Base-by-base conservation (phyloP, 805 yeast species). In the Cyberlindnera xishuangbannaensis region DNA sequence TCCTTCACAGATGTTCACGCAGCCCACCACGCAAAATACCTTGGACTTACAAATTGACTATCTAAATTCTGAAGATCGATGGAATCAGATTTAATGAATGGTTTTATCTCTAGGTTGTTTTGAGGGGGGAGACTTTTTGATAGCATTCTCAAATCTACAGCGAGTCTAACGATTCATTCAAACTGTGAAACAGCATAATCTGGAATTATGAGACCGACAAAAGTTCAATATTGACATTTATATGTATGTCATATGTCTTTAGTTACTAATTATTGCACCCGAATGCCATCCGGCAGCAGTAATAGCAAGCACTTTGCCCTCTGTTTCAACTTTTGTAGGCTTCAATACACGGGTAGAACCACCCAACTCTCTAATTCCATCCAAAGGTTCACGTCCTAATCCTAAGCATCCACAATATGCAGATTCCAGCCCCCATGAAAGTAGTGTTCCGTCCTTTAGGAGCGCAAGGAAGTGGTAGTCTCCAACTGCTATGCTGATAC, bases 211-310 rank as follows among this genome's bases (percentile, higher is more conserved):
- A n/a, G n/a, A n/a, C n/a, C n/a, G 12, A 20, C 9, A 9, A 12
- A 9, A 20, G 23, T 20, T 20, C 12, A 9, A 20, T 12, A 9
- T 20, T 20, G 23, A 20, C 23, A 9, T 20, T 20, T 12, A 20
- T 20, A 20, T 20, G n/a, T n/a, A n/a, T n/a, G n/a, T n/a, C n/a
- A n/a, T n/a, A n/a, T n/a, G n/a, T n/a, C n/a, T 20, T 25, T 19
- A 32, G 4, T 34, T 23, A 25, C 35, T 38, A 28, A 74, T 61
- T 33, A 83, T 60, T 1, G 86, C 87, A 27, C 78, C 76, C 6
- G 85, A 71, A 37, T 83, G 92, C 90, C 90, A 83, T 2, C 92
- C 94, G 12, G 77, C 78, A 6, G 88, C 85, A 2, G 83, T 70
- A 21, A 81, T 68, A 0, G 78, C 76, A 15, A 80, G 54, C 50